Conservation (phyloP, 257 asterid species). For the Solanum bukasovii region DNA sequence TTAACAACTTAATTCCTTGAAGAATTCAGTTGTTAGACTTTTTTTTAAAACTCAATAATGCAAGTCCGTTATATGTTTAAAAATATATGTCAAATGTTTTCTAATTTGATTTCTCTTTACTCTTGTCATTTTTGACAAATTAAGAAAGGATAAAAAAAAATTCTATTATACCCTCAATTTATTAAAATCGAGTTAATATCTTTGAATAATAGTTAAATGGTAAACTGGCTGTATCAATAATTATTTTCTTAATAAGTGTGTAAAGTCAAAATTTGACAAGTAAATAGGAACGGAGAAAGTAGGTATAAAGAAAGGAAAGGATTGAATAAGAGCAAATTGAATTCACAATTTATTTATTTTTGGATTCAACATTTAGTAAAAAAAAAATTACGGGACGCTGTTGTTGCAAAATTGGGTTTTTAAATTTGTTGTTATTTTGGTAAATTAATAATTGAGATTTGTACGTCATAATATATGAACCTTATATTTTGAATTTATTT, state of each 20-base stretch:
- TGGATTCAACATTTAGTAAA: background rate
- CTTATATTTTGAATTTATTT: background rate
- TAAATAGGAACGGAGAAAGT: too few relatives aligned
- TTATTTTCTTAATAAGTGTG: background rate
- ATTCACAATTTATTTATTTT: too few relatives aligned
- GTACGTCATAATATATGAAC: background rate
- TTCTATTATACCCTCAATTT: too few relatives aligned
- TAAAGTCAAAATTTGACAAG: background rate
- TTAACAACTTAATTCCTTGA: background rate
- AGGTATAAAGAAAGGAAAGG: background rate
- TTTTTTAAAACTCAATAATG: background rate
- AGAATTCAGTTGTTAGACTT: background rate
- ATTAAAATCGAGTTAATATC: background rate
- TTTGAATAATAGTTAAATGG: too few relatives aligned
- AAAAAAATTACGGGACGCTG: background rate
- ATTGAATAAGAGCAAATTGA: background rate
- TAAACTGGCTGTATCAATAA: too few relatives aligned
- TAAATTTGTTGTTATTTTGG: background rate
- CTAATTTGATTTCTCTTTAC: background rate
- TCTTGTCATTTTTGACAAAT: background rate
- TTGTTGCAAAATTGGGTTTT: background rate
- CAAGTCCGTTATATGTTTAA: background rate
- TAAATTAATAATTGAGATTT: background rate
- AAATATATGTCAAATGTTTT: background rate
- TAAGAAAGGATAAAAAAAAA: too few relatives aligned